A percentile compares a stretch with the other conserved stretches of the same genome.
These are phyloP conservation scores for Pseudopyrenochaeta lycopersici DNA, from an alignment of 2,329 filamentous ascomycete genomes.

Conservation along the genomic window DNA sequence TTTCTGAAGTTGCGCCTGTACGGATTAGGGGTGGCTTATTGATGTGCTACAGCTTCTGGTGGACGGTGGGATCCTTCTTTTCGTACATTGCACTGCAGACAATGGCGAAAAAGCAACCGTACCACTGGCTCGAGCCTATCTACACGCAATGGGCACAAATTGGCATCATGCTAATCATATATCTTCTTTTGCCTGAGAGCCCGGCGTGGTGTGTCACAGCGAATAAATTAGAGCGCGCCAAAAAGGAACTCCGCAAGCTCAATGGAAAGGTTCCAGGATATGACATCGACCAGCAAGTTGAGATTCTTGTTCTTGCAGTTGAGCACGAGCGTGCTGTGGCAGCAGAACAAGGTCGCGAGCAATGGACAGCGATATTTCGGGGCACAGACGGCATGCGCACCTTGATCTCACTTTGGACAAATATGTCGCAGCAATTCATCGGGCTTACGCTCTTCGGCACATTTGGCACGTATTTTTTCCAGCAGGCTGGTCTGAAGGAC, in stretches of 20 bases:
- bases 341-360: conserved; percentile 26
- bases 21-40: conserved; percentile 52
- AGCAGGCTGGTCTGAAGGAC: conserved; percentile 13
- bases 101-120: conserved; percentile 22
- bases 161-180: conserved; percentile 52
- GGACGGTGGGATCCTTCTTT: conserved; percentile 54
- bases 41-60: conserved; percentile 50
- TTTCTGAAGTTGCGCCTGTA: conserved; percentile 54
- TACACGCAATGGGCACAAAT: conserved; percentile 54
- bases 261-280: conserved; percentile 26
- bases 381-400: conserved; percentile 51
- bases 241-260: conserved; percentile 34
- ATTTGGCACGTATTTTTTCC: conserved; percentile 52
- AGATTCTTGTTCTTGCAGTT: conserved; percentile 3
- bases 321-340: conserved; percentile 45
- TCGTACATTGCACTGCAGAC: conserved; percentile 53
- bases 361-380: conserved; percentile 48
- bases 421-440: conserved; percentile 53
- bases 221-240: conserved; percentile 29
- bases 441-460: conserved; percentile 52
- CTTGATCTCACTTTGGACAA: conserved; percentile 52
- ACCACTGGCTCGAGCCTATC: neutral
- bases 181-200: conserved; percentile 51
- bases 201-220: conserved; percentile 44
- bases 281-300: conserved; percentile 3